Evolutionary conservation across 257 asterid genomes (phyloP).

Genomic region (Solanum medicagineum): DNA sequence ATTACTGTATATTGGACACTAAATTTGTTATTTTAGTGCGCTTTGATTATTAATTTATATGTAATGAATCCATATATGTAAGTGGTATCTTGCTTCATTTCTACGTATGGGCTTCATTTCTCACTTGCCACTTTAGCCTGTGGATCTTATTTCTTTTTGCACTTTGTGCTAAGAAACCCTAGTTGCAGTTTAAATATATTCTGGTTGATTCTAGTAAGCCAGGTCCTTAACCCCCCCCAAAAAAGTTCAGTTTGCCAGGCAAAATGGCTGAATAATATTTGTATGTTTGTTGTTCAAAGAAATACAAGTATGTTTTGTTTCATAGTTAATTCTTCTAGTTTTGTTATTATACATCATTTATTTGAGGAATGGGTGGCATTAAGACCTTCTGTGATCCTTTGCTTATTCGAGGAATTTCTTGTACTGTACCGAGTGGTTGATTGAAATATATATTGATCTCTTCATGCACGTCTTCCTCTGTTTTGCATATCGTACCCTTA

Average conservation of each 20-base stretch:
- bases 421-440: background rate
- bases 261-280: background rate
- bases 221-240: background rate
- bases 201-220: background rate
- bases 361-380: background rate
- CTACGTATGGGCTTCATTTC: background rate
- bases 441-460: background rate
- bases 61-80: background rate
- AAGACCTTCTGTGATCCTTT: background rate
- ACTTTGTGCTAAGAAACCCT: background rate
- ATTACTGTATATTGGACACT: background rate
- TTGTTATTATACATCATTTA: background rate
- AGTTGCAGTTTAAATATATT: background rate
- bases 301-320: background rate
- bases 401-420: background rate
- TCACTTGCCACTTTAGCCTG: background rate
- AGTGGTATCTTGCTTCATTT: background rate
- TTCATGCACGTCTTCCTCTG: background rate
- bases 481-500: background rate
- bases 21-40: background rate
- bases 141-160: background rate
- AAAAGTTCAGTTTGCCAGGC: background rate
- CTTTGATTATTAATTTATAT: background rate
- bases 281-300: background rate
- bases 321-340: background rate